phyloP scores from a whole-genome alignment of 2,329 filamentous ascomycete genomes.

The Aureobasidium lini region DNA sequence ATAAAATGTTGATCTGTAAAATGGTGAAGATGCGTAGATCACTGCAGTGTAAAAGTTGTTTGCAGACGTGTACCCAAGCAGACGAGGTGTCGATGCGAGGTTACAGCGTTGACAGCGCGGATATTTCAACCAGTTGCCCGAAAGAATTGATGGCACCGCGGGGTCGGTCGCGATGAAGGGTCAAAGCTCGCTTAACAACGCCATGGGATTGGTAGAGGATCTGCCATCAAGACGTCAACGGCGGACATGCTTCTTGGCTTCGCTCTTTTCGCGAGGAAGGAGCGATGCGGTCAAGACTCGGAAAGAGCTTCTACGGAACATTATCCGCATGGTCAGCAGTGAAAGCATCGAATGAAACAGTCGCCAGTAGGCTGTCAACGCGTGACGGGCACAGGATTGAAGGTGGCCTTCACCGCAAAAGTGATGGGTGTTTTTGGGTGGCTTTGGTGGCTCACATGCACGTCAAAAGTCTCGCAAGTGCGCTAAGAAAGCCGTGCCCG shows the following conservation, averaged over 20 bases:
- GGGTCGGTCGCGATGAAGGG: not conserved
- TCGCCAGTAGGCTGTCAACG: no score
- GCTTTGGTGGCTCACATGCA: not conserved
- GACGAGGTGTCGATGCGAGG: not conserved
- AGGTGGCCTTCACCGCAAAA: not conserved
- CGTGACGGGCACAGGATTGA: not conserved
- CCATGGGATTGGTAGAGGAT: constrained; percentile 3
- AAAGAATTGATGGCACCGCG: no score
- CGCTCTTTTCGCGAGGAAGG: not conserved
- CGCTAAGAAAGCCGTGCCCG: not conserved
- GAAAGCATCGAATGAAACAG: not conserved
- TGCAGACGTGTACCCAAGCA: not conserved
- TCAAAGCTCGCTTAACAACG: constrained; percentile 6
- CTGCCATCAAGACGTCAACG: constrained; percentile 10
- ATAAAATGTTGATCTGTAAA: not conserved
- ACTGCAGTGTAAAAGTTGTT: not conserved
- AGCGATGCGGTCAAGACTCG: constrained; percentile 8
- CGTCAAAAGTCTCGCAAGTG: constrained; percentile 8
- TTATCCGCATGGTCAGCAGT: not conserved
- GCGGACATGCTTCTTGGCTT: not conserved
- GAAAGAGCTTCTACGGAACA: not conserved
- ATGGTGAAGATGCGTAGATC: not conserved
- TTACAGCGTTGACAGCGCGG: not conserved
- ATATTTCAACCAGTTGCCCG: no score
- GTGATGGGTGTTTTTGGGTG: not conserved